These are phyloP conservation scores for Crepidotus variabilis DNA, from an alignment of 768 basidiomycete species.

Conservation along the genomic window DNA sequence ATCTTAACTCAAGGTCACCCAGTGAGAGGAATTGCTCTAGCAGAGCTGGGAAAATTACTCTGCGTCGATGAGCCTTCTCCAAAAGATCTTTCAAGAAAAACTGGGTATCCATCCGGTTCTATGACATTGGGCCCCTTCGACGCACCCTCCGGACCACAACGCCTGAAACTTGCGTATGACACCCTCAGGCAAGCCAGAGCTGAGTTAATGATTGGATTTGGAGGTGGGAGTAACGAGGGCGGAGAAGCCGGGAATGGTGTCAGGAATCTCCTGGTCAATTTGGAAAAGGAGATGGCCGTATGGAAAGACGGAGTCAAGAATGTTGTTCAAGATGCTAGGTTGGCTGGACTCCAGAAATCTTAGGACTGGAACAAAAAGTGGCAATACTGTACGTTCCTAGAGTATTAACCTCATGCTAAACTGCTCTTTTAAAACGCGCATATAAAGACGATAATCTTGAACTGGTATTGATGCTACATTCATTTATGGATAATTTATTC, in stretches of 20 bases:
- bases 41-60: constrained; percentile 80
- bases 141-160: constrained; percentile 63
- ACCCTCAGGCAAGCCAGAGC: constrained; percentile 57
- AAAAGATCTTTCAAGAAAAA: constrained; percentile 5
- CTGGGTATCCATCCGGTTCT: background rate
- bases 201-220: constrained; percentile 72
- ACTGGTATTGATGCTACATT: no score
- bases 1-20: constrained; percentile 71
- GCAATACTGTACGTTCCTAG: no score
- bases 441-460: no score
- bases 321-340: constrained; percentile 39
- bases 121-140: constrained; percentile 13
- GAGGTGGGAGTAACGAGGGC: constrained; percentile 54
- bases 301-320: constrained; percentile 66
- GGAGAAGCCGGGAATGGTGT: constrained; percentile 68
- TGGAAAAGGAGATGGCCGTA: constrained; percentile 71
- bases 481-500: background rate
- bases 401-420: no score
- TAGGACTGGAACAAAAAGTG: no score
- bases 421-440: no score
- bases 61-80: constrained; percentile 71
- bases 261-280: constrained; percentile 49
- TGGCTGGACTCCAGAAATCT: background rate
- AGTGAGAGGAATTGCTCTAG: constrained; percentile 65
- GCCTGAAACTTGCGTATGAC: constrained; percentile 62